These are phyloP conservation scores for Blastobotrys arbuscula DNA, from an alignment of 1,139 yeast species.

Conservation along the genomic window DNA sequence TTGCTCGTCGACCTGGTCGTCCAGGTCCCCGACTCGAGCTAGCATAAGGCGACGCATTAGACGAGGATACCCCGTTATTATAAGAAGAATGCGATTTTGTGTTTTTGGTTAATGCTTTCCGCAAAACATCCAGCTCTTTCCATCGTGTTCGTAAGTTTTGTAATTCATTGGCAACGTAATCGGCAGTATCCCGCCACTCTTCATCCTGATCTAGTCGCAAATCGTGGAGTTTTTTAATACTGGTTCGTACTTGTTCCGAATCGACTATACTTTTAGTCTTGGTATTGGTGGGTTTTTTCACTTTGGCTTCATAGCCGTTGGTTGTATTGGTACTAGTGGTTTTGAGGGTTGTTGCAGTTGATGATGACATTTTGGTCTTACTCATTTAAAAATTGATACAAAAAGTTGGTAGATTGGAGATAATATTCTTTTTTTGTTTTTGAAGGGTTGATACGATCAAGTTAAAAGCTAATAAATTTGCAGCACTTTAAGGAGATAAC, in stretches of 20 bases:
- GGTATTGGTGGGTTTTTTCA: slow-evolving; percentile 6
- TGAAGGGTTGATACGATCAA: no score
- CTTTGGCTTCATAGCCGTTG: neutral
- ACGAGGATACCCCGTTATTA: neutral
- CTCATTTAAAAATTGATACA: neutral
- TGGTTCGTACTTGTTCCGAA: slow-evolving; percentile 14
- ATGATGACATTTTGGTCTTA: no score
- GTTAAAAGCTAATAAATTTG: no score
- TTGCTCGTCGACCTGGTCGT: slow-evolving; percentile 10
- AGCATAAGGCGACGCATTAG: neutral
- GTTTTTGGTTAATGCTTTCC: slow-evolving; percentile 12
- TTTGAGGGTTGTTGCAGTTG: slow-evolving; percentile 2
- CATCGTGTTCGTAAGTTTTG: slow-evolving; percentile 19
- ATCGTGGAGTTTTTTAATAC: slow-evolving; percentile 18
- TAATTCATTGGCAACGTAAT: slow-evolving; percentile 18
- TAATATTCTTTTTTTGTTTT: neutral
- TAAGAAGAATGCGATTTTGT: neutral
- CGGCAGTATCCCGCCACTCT: slow-evolving; percentile 25
- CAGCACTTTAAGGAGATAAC: no score
- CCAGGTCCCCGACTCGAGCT: slow-evolving; percentile 5
- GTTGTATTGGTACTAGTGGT: neutral
- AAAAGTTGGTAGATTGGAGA: neutral
- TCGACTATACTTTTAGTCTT: no score
- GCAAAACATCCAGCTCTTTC: slow-evolving; percentile 20
- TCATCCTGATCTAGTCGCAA: slow-evolving; percentile 22